phyloP scores from a whole-genome alignment of 805 yeast species.

The Tetrapisispora pingtungensis region DNA sequence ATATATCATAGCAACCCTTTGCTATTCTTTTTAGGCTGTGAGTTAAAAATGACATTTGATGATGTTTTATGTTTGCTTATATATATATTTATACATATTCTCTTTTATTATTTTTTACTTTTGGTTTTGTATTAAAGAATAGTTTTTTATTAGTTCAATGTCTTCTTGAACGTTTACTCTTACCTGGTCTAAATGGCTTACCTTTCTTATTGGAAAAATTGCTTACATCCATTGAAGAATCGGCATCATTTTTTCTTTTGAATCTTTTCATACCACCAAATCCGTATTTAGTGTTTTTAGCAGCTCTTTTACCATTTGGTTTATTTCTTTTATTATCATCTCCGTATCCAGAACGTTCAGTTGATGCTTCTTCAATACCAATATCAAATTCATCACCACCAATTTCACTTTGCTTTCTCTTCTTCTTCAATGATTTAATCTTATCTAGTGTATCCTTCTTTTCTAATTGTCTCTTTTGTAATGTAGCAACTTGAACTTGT shows the following conservation, averaged over 20 bases:
- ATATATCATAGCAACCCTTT: no score
- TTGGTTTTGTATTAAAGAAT: no score
- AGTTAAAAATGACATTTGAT: no score
- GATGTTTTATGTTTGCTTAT: no score
- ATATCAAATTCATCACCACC: slow-evolving; percentile 53
- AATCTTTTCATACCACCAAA: slow-evolving; percentile 70
- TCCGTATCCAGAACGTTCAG: slow-evolving; percentile 14
- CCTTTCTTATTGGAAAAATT: slow-evolving; percentile 43
- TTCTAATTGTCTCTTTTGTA: slow-evolving; percentile 88
- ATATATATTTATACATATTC: no score
- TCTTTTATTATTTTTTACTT: no score
- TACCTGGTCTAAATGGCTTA: slow-evolving; percentile 43
- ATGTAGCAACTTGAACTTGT: slow-evolving; percentile 88
- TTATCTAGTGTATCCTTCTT: slow-evolving; percentile 84
- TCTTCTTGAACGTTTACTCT: slow-evolving; percentile 38
- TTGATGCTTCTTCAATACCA: slow-evolving; percentile 77
- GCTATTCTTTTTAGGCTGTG: no score
- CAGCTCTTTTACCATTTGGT: slow-evolving; percentile 55
- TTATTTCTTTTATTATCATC: slow-evolving; percentile 9
- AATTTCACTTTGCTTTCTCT: slow-evolving; percentile 70
- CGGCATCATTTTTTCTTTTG: slow-evolving; percentile 61
- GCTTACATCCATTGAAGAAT: slow-evolving; percentile 57
- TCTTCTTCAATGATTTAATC: slow-evolving; percentile 82
- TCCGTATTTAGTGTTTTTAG: slow-evolving; percentile 68
- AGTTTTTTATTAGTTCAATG: slow-evolving; percentile 7